These are phyloP conservation scores for Calonectria leucothoes DNA, from an alignment of 2,329 filamentous ascomycete genomes.

Conservation along the genomic window DNA sequence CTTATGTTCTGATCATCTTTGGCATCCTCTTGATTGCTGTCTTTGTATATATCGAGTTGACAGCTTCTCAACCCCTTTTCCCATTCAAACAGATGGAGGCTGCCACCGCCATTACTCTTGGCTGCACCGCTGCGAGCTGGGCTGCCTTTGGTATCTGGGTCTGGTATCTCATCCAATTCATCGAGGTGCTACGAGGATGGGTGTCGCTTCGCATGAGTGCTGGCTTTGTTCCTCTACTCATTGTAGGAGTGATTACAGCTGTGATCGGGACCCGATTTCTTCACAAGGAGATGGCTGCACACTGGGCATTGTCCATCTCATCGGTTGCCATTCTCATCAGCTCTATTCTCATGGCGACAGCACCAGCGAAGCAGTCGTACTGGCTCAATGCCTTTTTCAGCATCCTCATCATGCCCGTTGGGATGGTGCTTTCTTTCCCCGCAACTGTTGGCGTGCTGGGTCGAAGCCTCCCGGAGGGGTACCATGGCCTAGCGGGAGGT, in stretches of 20 bases:
- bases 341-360: conserved; percentile 37
- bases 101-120: conserved; percentile 28
- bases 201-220: conserved; percentile 32
- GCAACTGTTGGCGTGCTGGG: conserved; percentile 32
- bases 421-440: conserved; percentile 37
- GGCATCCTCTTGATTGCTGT: conserved; percentile 27
- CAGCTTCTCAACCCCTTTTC: conserved; percentile 36
- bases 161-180: conserved; percentile 41
- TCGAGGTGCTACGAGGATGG: conserved; percentile 39
- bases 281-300: conserved; percentile 29
- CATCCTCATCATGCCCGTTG: conserved; percentile 39
- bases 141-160: conserved; percentile 40
- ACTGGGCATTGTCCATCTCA: conserved; percentile 30
- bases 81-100: conserved; percentile 35
- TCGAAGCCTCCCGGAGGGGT: conserved; percentile 36
- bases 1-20: conserved; percentile 35
- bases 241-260: conserved; percentile 30
- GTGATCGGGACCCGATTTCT: conserved; percentile 31
- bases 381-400: conserved; percentile 42
- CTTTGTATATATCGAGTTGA: conserved; percentile 32
- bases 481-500: conserved; percentile 35
- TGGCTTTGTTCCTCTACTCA: conserved; percentile 36
- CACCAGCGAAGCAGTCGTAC: conserved; percentile 36
- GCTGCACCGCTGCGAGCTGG: conserved; percentile 33
- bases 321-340: conserved; percentile 32